phyloP scores from a whole-genome alignment of 768 basidiomycete genomes.

The Termitomyces bulborhizus region DNA sequence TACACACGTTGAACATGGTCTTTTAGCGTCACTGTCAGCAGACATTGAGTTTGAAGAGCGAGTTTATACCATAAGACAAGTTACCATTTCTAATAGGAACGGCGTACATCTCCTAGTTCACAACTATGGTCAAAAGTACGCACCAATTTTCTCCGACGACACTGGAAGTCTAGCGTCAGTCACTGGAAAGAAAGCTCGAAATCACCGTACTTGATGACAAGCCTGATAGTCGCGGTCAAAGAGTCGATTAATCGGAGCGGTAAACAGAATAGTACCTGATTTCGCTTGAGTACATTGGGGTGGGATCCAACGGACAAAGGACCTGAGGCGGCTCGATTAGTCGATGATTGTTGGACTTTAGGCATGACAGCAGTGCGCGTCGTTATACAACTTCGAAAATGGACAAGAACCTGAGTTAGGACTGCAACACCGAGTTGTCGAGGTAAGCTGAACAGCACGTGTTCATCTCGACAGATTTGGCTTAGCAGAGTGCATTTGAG shows the following conservation, averaged over 20 bases:
- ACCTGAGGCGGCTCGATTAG: constrained; percentile 20
- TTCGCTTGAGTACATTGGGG: constrained; percentile 46
- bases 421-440: not conserved
- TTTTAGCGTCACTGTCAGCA: constrained; percentile 56
- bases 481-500: not conserved
- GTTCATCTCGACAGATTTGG: constrained; percentile 8
- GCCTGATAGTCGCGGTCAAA: constrained; percentile 27
- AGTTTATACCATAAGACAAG: constrained; percentile 6
- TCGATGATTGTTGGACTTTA: constrained; percentile 24
- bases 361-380: constrained; percentile 27
- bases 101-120: not conserved
- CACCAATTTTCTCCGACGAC: constrained; percentile 69
- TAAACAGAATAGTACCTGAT: constrained; percentile 30
- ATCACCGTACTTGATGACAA: constrained; percentile 43
- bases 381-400: not conserved
- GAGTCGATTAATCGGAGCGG: not conserved
- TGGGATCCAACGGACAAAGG: constrained; percentile 24
- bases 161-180: constrained; percentile 34
- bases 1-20: constrained; percentile 73
- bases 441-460: constrained; percentile 10
- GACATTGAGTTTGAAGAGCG: not conserved
- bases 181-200: constrained; percentile 7
- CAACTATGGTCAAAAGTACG: constrained; percentile 16
- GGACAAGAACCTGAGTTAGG: not conserved
- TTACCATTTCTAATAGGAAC: constrained; percentile 52